A percentile compares a stretch with the other conserved stretches of the same genome.
These are phyloP conservation scores for Thalia dealbata DNA, from an alignment of 176 grass and related monocot genomes.

Conservation along the genomic window DNA sequence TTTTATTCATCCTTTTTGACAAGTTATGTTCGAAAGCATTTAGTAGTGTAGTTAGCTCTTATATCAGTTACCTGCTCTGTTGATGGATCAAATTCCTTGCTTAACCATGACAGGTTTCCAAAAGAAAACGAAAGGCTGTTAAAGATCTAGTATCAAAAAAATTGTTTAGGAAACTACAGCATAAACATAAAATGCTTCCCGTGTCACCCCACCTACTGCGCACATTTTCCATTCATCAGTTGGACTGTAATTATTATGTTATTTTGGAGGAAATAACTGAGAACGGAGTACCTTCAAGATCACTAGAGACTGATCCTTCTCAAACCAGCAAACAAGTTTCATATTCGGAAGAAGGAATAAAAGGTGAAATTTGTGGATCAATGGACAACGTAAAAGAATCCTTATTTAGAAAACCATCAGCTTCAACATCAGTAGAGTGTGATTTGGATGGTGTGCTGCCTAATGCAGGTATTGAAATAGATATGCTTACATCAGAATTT, in stretches of 20 bases:
- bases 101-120: neutral
- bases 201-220: slow-evolving; percentile 63
- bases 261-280: slow-evolving; percentile 23
- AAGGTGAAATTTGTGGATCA: neutral
- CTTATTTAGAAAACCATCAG: neutral
- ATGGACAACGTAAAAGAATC: neutral
- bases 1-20: neutral
- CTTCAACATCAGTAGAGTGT: neutral
- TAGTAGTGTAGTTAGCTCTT: neutral
- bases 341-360: slow-evolving; percentile 2
- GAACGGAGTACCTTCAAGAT: slow-evolving; percentile 10
- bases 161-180: slow-evolving; percentile 50
- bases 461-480: slow-evolving; percentile 7
- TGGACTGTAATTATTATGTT: slow-evolving; percentile 70
- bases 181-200: slow-evolving; percentile 84
- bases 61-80: neutral
- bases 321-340: slow-evolving; percentile 17
- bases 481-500: slow-evolving; percentile 9
- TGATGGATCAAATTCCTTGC: neutral
- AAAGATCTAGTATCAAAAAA: slow-evolving; percentile 61
- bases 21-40: neutral
- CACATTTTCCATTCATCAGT: slow-evolving; percentile 81
- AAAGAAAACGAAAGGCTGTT: slow-evolving; percentile 49
- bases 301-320: slow-evolving; percentile 13
- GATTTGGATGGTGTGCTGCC: neutral